Conservation (phyloP, 2,329 filamentous ascomycete genomes). For the Fusarium sp. region DNA sequence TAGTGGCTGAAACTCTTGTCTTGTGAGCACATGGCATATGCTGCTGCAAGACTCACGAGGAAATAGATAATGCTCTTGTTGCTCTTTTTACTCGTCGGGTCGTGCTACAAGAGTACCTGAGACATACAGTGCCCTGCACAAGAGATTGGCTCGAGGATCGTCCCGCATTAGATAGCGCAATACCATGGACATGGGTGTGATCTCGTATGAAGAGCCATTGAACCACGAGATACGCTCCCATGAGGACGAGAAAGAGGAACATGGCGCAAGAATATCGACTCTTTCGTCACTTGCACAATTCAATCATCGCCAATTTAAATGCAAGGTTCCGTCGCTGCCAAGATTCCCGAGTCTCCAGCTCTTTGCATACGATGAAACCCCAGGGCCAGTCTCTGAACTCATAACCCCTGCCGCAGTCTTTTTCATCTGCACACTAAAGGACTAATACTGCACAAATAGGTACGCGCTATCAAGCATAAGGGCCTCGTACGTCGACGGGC, state of each 20-base stretch:
- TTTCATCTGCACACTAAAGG: neutral
- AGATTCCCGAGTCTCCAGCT: neutral
- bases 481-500: slow-evolving; percentile 5
- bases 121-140: neutral
- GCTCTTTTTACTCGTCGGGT: neutral
- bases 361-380: slow-evolving; percentile 11
- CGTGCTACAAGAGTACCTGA: slow-evolving; percentile 2
- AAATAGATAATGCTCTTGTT: neutral
- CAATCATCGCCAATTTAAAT: neutral
- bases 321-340: neutral
- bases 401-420: neutral
- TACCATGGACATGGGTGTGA: neutral
- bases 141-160: slow-evolving; percentile 10
- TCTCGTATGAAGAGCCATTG: neutral
- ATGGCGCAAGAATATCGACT: neutral
- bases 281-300: neutral
- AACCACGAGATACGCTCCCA: neutral
- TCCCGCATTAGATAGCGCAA: slow-evolving; percentile 3
- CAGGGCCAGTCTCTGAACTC: slow-evolving; percentile 2
- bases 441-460: neutral
- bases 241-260: neutral
- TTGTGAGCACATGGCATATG: neutral
- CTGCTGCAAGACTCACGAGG: neutral
- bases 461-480: neutral
- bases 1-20: neutral